Conservation (phyloP, 306 rosid species). For the Elaeagnus macrophylla region DNA sequence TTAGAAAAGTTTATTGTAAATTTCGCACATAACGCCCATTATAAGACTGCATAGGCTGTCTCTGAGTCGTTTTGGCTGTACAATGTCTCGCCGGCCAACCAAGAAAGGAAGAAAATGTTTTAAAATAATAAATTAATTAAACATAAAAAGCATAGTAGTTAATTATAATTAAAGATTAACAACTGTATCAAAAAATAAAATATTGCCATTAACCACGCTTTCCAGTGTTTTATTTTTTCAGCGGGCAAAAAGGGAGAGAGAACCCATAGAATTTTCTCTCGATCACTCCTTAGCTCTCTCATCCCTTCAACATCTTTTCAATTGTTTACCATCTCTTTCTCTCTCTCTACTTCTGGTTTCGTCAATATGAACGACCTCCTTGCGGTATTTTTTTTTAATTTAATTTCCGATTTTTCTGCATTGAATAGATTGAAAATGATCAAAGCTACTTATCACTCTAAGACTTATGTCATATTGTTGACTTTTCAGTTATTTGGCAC, state of each 20-base stretch:
- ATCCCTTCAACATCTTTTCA: slow-evolving; percentile 4
- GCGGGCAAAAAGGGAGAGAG: not conserved
- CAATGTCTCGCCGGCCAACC: slow-evolving; percentile 34
- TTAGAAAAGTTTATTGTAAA: not conserved
- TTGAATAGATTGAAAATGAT: no score
- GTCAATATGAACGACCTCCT: slow-evolving; percentile 86
- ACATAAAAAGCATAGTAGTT: no score
- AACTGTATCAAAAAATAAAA: not conserved
- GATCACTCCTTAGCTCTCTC: slow-evolving; percentile 4
- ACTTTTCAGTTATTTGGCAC: slow-evolving; percentile 5
- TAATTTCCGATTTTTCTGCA: not conserved
- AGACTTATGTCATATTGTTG: no score
- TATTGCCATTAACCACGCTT: not conserved
- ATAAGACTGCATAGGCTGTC: slow-evolving; percentile 10
- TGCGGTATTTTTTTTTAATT: slow-evolving; percentile 46
- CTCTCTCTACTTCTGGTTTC: slow-evolving; percentile 7
- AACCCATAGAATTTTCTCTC: not conserved
- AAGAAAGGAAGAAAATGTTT: slow-evolving; percentile 4
- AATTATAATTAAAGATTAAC: not conserved
- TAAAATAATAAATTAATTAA: no score
- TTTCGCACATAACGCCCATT: slow-evolving; percentile 21
- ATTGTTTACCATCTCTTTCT: slow-evolving; percentile 1
- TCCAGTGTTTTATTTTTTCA: not conserved
- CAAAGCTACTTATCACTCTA: no score
- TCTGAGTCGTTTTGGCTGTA: slow-evolving; percentile 31